phyloP scores from a whole-genome alignment of 2,329 filamentous ascomycete genomes.

The Ilyonectria robusta region DNA sequence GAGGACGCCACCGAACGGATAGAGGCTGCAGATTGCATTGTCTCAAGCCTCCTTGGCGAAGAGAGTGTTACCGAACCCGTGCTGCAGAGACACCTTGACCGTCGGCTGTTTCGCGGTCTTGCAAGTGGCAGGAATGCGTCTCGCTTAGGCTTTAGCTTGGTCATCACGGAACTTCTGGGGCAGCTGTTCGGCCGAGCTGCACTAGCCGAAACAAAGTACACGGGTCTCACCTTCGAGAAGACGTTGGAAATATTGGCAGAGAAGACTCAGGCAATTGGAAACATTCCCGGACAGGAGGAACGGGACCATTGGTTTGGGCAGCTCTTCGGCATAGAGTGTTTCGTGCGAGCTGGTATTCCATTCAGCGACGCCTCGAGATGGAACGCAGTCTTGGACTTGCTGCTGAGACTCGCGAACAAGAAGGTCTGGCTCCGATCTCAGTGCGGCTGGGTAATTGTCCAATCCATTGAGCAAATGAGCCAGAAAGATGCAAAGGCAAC shows the following conservation, averaged over 20 bases:
- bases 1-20: slow-evolving; percentile 71
- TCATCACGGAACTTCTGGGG: slow-evolving; percentile 83
- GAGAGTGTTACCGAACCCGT: slow-evolving; percentile 66
- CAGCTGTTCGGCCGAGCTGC: slow-evolving; percentile 74
- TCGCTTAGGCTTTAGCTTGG: slow-evolving; percentile 89
- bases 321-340: slow-evolving; percentile 88
- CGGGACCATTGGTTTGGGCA: slow-evolving; percentile 88
- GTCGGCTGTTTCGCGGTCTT: slow-evolving; percentile 86
- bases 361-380: slow-evolving; percentile 74
- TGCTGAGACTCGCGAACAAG: slow-evolving; percentile 82
- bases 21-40: slow-evolving; percentile 70
- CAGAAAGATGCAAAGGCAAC: slow-evolving; percentile 72
- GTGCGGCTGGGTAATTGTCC: slow-evolving; percentile 85
- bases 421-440: slow-evolving; percentile 93
- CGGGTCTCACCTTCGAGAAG: slow-evolving; percentile 69
- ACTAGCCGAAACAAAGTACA: slow-evolving; percentile 63
- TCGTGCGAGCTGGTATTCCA: slow-evolving; percentile 84
- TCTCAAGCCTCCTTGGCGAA: slow-evolving; percentile 67
- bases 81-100: slow-evolving; percentile 71
- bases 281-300: slow-evolving; percentile 79
- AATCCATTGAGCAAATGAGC: slow-evolving; percentile 76
- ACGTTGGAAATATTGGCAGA: slow-evolving; percentile 67
- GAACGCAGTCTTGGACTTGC: slow-evolving; percentile 77
- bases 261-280: slow-evolving; percentile 68
- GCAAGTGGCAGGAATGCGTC: slow-evolving; percentile 92